These are phyloP conservation scores for Elsinoe ampelina DNA, from an alignment of 2,329 filamentous ascomycete genomes.

Conservation along the genomic window DNA sequence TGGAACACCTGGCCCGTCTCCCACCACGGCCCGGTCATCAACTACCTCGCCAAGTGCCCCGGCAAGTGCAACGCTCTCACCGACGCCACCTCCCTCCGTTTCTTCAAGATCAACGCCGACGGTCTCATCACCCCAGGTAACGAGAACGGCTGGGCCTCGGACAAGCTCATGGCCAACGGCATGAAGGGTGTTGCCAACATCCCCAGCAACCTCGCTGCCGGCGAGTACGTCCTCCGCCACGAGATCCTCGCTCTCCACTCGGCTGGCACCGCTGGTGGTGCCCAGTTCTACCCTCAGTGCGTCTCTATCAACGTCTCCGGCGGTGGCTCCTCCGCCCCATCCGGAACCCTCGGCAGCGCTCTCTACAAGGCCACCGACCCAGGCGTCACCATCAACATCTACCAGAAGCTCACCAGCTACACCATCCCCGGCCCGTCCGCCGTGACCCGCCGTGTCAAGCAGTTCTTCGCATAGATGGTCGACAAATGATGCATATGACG, in stretches of 20 bases:
- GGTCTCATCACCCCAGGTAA: constrained; percentile 42
- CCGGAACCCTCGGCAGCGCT: constrained; percentile 42
- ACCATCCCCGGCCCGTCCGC: constrained; percentile 43
- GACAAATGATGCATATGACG: not conserved
- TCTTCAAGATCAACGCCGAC: constrained; percentile 54
- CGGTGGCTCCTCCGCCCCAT: constrained; percentile 39
- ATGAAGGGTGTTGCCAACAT: constrained; percentile 44
- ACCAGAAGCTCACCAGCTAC: constrained; percentile 40
- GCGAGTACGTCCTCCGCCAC: constrained; percentile 51
- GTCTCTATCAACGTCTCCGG: constrained; percentile 53
- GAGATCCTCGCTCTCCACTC: constrained; percentile 54
- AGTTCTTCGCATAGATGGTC: constrained; percentile 7
- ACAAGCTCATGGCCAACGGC: constrained; percentile 41
- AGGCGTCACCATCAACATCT: constrained; percentile 53
- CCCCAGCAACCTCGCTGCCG: constrained; percentile 43
- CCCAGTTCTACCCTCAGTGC: constrained; percentile 41
- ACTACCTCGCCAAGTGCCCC: constrained; percentile 52
- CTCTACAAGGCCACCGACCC: constrained; percentile 50
- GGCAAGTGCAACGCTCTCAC: constrained; percentile 45
- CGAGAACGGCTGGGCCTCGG: constrained; percentile 46
- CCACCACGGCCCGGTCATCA: constrained; percentile 55
- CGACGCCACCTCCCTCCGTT: constrained; percentile 46
- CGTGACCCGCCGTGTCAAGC: constrained; percentile 12
- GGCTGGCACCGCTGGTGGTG: constrained; percentile 34
- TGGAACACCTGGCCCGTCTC: constrained; percentile 59